These are phyloP conservation scores for Chlorella sp. DNA, from an alignment of 139 green algal species.

Conservation along the genomic window DNA sequence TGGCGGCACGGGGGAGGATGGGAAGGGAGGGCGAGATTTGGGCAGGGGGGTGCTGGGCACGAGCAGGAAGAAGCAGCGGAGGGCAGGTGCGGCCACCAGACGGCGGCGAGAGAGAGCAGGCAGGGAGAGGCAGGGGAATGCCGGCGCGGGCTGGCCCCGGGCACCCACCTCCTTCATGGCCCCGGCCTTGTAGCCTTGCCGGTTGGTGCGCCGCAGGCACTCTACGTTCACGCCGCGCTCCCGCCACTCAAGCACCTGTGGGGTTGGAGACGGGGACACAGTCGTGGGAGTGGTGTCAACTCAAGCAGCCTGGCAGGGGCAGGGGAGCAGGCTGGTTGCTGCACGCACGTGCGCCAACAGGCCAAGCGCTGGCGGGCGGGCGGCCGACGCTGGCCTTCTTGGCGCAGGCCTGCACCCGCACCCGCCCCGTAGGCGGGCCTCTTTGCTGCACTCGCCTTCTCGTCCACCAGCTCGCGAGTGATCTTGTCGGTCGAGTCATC, in stretches of 20 bases:
- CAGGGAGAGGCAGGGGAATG: background rate
- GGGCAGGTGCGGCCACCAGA: background rate
- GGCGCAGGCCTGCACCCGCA: too few species aligned
- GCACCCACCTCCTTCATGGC: slow-evolving; percentile 74
- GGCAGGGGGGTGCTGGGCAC: background rate
- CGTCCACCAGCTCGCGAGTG: slow-evolving; percentile 73
- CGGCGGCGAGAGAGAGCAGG: background rate
- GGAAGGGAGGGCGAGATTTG: background rate
- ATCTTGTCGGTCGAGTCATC: slow-evolving; percentile 82
- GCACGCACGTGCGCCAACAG: too few species aligned
- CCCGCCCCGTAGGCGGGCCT: too few species aligned
- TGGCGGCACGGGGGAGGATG: background rate
- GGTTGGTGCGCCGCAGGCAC: slow-evolving; percentile 67
- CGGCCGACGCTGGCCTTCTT: too few species aligned
- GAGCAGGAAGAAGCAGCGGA: background rate
- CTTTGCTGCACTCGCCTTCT: too few species aligned
- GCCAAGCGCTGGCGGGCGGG: too few species aligned
- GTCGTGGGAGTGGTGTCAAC: too few species aligned
- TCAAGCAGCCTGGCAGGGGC: too few species aligned
- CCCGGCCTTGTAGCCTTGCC: slow-evolving; percentile 86
- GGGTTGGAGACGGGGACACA: too few species aligned
- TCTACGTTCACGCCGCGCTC: slow-evolving; percentile 70
- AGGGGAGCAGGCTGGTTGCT: too few species aligned
- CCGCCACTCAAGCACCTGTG: slow-evolving; percentile 67
- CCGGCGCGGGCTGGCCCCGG: background rate